phyloP scores from a whole-genome alignment of 1,284 basidiomycete species.

The Omphalotus olearius region DNA sequence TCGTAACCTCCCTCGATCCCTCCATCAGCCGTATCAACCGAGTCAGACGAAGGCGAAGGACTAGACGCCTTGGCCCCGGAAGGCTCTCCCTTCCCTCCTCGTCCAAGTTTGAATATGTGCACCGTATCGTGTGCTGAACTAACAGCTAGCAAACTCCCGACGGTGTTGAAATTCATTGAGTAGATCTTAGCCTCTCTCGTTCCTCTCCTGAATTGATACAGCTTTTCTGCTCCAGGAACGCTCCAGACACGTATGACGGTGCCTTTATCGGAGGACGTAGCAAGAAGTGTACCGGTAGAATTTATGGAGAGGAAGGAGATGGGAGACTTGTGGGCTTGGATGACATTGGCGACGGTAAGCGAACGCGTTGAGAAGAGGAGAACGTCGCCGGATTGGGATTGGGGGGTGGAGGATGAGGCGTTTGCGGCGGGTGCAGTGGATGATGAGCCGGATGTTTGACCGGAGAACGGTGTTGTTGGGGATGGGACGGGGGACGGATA shows the following conservation, averaged over 20 bases:
- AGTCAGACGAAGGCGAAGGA: slow-evolving; percentile 36
- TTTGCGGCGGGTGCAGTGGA: slow-evolving; percentile 28
- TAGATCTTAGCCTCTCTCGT: slow-evolving; percentile 86
- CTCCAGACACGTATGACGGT: slow-evolving; percentile 96
- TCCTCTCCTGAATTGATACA: slow-evolving; percentile 94
- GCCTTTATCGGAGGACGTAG: slow-evolving; percentile 86
- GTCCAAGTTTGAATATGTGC: slow-evolving; percentile 89
- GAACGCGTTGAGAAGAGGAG: slow-evolving; percentile 91
- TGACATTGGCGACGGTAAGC: slow-evolving; percentile 89
- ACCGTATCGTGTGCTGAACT: slow-evolving; percentile 94
- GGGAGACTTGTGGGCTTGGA: slow-evolving; percentile 95
- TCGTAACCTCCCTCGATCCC: slow-evolving; percentile 71
- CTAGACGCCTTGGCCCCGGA: slow-evolving; percentile 1
- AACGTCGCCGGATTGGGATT: slow-evolving; percentile 76
- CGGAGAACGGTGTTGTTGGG: slow-evolving; percentile 55
- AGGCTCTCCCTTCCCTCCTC: slow-evolving; percentile 19
- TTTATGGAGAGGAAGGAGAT: slow-evolving; percentile 89
- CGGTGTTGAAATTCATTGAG: slow-evolving; percentile 89
- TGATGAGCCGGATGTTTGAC: slow-evolving; percentile 38
- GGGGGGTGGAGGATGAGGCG: slow-evolving; percentile 30
- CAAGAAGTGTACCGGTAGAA: slow-evolving; percentile 84
- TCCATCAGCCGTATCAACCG: slow-evolving; percentile 54
- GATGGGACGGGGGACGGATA: slow-evolving; percentile 94
- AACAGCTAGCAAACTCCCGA: slow-evolving; percentile 83
- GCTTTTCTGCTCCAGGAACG: slow-evolving; percentile 86